Evolutionary conservation across 768 basidiomycete genomes (phyloP), one percentile per base, ranked within the genome.

Genomic region (Pleurotus eryngii): DNA sequence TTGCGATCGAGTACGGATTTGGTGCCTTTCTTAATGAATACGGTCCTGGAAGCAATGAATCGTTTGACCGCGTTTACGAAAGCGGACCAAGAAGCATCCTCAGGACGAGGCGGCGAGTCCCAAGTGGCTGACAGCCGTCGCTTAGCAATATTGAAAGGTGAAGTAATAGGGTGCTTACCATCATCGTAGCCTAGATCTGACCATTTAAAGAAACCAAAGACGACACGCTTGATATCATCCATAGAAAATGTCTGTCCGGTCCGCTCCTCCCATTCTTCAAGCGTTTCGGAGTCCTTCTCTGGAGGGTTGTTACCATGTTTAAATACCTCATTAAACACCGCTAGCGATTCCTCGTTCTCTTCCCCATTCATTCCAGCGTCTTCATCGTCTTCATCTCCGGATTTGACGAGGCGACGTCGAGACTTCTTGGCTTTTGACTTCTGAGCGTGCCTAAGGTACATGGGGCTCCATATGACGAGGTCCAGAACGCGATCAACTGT

Each of bases 201-300:
- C 96, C 96, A 98, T 69, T 98, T 99, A 62, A 93, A 77, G 68
- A 95, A 95, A 11, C 81, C 84, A 87, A 90, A 94, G 17, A 85
- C 77, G 35, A 96, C 83, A 49, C 81, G 70, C 39, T 82, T 74
- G 26, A 86, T 79, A 63, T 89, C 78, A 4, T 81, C 71, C 27
- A 71, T 64, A 8, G 67, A 65, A 5, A 92, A 71, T 3, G 65
- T 65, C n/a, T 68, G 54, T 37, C 75, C 69, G 54, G 70, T 76
- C 17, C 75, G 66, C 39, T 64, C 57, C 68, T 87, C 81, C 81
- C 85, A 91, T 20, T 86, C 80, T 14, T 84, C 81, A 17, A 89
- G 68, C 2, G 83, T 83, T 57, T 89, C 81, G 46, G 83, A 75
- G 27, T 83, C 67, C 22, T 75, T 69, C 3, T 72, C 67, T 26